Percentiles rank a stretch among this genome's conserved stretches.
These are phyloP conservation scores for Kernera saxatilis DNA, from an alignment of 345 rosid genomes.

Conservation along the genomic window DNA sequence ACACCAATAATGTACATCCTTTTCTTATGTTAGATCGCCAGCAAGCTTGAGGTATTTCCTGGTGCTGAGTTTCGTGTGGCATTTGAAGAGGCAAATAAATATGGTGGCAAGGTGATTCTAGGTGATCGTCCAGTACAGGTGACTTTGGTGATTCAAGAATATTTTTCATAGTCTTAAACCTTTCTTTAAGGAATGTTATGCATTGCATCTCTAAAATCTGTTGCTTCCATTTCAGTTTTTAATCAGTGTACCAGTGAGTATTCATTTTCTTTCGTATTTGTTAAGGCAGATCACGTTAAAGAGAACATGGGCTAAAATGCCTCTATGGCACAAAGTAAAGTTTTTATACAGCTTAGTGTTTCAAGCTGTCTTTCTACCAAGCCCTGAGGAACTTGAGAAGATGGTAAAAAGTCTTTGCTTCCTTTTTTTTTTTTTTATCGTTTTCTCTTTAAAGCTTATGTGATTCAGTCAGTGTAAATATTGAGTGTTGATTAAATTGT, in stretches of 20 bases:
- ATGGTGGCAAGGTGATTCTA: constrained; percentile 73
- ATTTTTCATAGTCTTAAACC: neutral
- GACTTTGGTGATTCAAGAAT: neutral
- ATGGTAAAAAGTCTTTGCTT: constrained; percentile 41
- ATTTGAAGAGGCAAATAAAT: constrained; percentile 78
- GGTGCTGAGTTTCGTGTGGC: constrained; percentile 95
- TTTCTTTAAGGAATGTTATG: neutral
- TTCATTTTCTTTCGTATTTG: neutral
- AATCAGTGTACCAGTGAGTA: neutral
- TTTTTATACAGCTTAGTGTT: constrained; percentile 54
- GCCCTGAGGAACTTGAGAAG: constrained; percentile 68
- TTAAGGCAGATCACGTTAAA: constrained; percentile 59
- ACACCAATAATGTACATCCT: neutral
- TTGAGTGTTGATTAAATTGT: neutral
- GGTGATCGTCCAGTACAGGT: constrained; percentile 98
- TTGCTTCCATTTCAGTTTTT: neutral
- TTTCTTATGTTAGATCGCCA: constrained; percentile 53
- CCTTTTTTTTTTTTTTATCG: neutral
- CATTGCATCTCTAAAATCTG: too few relatives aligned
- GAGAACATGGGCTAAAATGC: constrained; percentile 87
- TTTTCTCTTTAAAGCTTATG: neutral
- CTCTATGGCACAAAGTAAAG: constrained; percentile 82
- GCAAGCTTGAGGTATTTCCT: constrained; percentile 77
- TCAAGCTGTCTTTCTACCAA: constrained; percentile 83
- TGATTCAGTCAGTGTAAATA: neutral